Conservation (phyloP, 371 early-diverging fungal genomes). For the Mucor piriformis region DNA sequence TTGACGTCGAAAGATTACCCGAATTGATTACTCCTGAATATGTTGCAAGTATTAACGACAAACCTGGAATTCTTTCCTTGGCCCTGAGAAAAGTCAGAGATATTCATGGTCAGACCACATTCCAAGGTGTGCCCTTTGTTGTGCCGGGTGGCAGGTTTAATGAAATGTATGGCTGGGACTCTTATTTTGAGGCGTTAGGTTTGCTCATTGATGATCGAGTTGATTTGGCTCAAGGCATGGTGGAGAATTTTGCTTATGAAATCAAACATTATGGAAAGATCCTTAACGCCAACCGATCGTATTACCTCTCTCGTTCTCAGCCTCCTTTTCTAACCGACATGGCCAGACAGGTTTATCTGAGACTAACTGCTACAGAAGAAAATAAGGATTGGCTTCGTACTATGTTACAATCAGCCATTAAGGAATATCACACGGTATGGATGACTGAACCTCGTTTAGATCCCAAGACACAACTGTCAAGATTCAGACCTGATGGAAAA, state of each 20-base stretch:
- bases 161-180: constrained; percentile 98
- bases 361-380: constrained; percentile 37
- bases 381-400: constrained; percentile 72
- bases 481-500: constrained; percentile 81
- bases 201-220: constrained; percentile 77
- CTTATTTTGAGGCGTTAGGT: constrained; percentile 90
- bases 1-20: constrained; percentile 82
- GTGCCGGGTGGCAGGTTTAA: constrained; percentile 97
- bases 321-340: constrained; percentile 96
- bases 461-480: constrained; percentile 67
- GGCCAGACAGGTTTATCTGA: constrained; percentile 72
- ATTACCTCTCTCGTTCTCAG: constrained; percentile 92
- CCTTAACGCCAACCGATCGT: constrained; percentile 92
- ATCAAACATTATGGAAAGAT: constrained; percentile 96
- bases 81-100: constrained; percentile 64
- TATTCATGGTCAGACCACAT: constrained; percentile 45
- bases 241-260: constrained; percentile 91
- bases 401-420: constrained; percentile 73
- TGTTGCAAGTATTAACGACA: constrained; percentile 82
- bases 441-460: constrained; percentile 77
- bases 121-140: constrained; percentile 85
- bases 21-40: constrained; percentile 81
- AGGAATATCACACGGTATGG: constrained; percentile 91
- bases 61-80: constrained; percentile 85
- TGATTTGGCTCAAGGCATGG: constrained; percentile 88